A percentile compares a stretch with the other conserved stretches of the same genome.
Conservation (phyloP, 2,329 filamentous ascomycete genomes). For the Calonectria leucothoes region DNA sequence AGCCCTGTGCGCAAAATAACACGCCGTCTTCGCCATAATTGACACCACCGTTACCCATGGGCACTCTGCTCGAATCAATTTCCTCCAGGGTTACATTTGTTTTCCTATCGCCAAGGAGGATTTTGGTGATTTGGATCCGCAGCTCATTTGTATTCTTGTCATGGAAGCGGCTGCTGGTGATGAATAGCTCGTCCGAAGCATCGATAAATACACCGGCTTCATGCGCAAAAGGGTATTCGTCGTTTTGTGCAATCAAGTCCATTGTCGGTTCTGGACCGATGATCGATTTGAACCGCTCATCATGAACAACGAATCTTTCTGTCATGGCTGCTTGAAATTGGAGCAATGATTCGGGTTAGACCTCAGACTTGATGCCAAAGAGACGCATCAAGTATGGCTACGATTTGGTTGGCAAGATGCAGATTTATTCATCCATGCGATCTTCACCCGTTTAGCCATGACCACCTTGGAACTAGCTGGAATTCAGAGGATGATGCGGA, state of each 20-base stretch:
- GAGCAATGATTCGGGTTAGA: too few species aligned
- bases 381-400: background rate
- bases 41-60: constrained; percentile 60
- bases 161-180: constrained; percentile 46
- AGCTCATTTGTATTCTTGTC: constrained; percentile 28
- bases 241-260: background rate
- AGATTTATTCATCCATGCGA: background rate
- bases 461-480: background rate
- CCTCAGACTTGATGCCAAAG: background rate
- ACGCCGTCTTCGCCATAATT: constrained; percentile 52
- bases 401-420: background rate
- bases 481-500: background rate
- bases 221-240: constrained; percentile 57
- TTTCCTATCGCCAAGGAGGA: constrained; percentile 39
- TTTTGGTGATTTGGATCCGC: constrained; percentile 42
- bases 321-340: background rate
- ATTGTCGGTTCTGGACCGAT: background rate
- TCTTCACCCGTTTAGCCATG: background rate
- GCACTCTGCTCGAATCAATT: constrained; percentile 34
- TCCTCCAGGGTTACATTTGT: constrained; percentile 36
- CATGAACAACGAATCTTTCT: background rate
- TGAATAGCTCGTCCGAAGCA: constrained; percentile 39
- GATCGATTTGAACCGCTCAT: background rate
- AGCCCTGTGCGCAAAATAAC: constrained; percentile 54
- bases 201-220: constrained; percentile 54